Evolutionary conservation across 2,329 filamentous ascomycete genomes (phyloP).

Genomic region (Botryosphaeria agaves): DNA sequence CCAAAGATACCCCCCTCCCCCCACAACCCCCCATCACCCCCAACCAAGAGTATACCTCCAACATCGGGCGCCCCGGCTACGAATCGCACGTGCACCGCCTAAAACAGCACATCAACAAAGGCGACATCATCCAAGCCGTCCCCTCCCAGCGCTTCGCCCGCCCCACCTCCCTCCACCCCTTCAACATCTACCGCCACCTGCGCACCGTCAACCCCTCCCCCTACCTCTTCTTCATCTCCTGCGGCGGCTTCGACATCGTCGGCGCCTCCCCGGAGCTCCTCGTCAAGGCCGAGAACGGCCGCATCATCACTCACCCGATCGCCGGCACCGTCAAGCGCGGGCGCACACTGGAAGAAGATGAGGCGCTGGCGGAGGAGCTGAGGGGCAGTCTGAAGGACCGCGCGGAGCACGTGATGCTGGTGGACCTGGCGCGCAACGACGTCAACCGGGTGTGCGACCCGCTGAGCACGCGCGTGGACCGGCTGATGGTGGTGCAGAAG

Average conservation of each 20-base stretch:
- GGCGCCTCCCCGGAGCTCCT: slow-evolving; percentile 90
- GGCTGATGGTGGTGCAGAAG: slow-evolving; percentile 82
- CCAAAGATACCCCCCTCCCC: slow-evolving; percentile 61
- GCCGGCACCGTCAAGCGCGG: slow-evolving; percentile 88
- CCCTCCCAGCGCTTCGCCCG: slow-evolving; percentile 85
- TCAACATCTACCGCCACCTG: slow-evolving; percentile 93
- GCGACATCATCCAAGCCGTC: slow-evolving; percentile 95
- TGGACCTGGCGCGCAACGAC: slow-evolving; percentile 90
- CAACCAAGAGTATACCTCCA: slow-evolving; percentile 71
- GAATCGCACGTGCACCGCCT: slow-evolving; percentile 72
- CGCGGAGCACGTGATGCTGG: slow-evolving; percentile 93
- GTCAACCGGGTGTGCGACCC: slow-evolving; percentile 93
- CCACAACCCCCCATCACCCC: slow-evolving; percentile 55
- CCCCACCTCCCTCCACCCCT: slow-evolving; percentile 81
- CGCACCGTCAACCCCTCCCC: slow-evolving; percentile 96
- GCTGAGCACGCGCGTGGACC: slow-evolving; percentile 73
- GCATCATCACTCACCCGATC: slow-evolving; percentile 92
- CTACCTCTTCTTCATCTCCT: slow-evolving; percentile 93
- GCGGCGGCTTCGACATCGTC: slow-evolving; percentile 82
- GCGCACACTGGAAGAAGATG: slow-evolving; percentile 64
- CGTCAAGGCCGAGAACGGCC: slow-evolving; percentile 72
- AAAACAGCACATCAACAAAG: slow-evolving; percentile 78
- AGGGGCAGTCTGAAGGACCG: slow-evolving; percentile 74
- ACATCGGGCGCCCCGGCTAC: slow-evolving; percentile 79
- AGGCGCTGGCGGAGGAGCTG: slow-evolving; percentile 58